Conservation (phyloP, 768 basidiomycete genomes). For the Jaapia argillacea region DNA sequence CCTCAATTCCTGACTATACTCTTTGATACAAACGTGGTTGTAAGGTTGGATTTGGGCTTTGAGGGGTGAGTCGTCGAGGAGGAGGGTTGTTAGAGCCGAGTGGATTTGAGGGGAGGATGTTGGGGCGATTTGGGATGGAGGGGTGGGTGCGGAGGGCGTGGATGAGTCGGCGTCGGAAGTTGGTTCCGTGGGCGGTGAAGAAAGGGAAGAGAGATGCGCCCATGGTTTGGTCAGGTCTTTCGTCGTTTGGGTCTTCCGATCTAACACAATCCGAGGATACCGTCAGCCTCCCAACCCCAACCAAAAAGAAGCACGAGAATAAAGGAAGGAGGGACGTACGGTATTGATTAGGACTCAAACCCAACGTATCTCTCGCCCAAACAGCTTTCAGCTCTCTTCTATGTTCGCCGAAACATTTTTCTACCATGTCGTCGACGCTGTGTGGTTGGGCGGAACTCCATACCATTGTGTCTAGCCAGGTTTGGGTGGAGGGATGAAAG, state of each 20-base stretch:
- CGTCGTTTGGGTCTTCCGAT: constrained; percentile 40
- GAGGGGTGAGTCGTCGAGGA: constrained; percentile 41
- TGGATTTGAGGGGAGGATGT: constrained; percentile 13
- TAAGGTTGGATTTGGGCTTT: constrained; percentile 65
- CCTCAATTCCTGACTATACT: constrained; percentile 45
- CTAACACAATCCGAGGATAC: constrained; percentile 2
- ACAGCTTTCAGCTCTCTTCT: constrained; percentile 41
- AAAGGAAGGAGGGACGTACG: constrained; percentile 37
- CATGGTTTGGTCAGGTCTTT: constrained; percentile 72
- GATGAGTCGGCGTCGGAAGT: neutral
- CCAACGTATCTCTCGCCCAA: constrained; percentile 77
- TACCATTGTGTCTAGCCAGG: constrained; percentile 78
- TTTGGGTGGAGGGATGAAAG: constrained; percentile 45
- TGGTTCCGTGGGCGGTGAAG: constrained; percentile 4
- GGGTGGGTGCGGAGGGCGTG: neutral
- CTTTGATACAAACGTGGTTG: constrained; percentile 71
- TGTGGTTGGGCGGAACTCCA: constrained; percentile 85
- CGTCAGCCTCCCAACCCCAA: constrained; percentile 3
- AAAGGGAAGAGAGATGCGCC: constrained; percentile 25
- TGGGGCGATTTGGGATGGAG: neutral
- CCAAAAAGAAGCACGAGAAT: neutral
- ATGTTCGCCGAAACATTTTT: constrained; percentile 39
- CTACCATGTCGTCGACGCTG: constrained; percentile 69
- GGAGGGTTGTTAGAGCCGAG: constrained; percentile 36
- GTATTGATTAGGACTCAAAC: constrained; percentile 50